These are phyloP conservation scores for Lotmaria passim DNA, from an alignment of 208 protist genomes.

Conservation along the genomic window DNA sequence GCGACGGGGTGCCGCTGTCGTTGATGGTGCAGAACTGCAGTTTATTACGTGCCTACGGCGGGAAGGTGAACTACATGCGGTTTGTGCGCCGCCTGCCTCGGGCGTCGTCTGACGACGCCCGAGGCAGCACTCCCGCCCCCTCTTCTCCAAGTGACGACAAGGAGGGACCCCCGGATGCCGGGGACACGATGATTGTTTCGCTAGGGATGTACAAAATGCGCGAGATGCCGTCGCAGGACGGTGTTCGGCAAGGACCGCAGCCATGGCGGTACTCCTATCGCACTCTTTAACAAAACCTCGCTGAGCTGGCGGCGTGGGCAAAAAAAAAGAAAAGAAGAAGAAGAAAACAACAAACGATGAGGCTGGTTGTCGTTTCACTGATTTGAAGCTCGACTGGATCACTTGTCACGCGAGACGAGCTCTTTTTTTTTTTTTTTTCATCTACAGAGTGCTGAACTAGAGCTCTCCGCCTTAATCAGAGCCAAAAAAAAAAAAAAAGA, in stretches of 20 bases:
- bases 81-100: conserved; percentile 47
- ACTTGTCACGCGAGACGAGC: no score
- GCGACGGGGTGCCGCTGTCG: conserved; percentile 76
- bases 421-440: no score
- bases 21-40: conserved; percentile 82
- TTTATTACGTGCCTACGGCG: conserved; percentile 70
- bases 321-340: no score
- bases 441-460: no score
- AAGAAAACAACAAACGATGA: no score
- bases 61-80: conserved; percentile 80
- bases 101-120: not conserved
- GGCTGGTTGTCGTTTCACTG: no score
- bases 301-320: no score
- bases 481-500: no score
- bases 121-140: no score
- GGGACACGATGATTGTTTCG: conserved; percentile 34
- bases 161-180: not conserved
- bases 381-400: no score
- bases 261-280: conserved; percentile 71
- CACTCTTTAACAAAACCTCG: conserved; percentile 35
- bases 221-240: conserved; percentile 75
- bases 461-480: no score
- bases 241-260: conserved; percentile 81
- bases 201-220: conserved; percentile 88
- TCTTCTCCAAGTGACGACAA: not conserved